Evolutionary conservation across 2,329 filamentous ascomycete genomes (phyloP), one percentile per base, ranked within the genome.

Genomic region (Sarocladiaceae sp.): DNA sequence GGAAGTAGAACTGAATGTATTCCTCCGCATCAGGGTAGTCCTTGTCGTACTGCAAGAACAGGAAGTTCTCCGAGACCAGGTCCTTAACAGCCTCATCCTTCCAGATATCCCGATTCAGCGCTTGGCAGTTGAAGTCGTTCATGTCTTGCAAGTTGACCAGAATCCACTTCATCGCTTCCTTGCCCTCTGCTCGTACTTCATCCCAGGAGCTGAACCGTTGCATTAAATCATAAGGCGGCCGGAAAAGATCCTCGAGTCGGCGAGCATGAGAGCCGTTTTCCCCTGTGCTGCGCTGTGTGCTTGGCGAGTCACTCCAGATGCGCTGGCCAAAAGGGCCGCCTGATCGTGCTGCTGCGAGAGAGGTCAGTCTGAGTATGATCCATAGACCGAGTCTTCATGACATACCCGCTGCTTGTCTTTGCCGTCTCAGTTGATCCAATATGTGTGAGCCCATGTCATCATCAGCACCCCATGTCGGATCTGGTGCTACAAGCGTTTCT

Each of bases 121-220:
- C 78, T 61, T 98, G 93, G 63, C 93, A 98, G 63, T 93, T 86
- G 62, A 98, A 98, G 56, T 95, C 83, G 27, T 86, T 86, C 52
- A 87, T 80, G 59, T 98, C 90, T 64, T 98, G 93, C 13, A 98
- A 82, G 60, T 98, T 97, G 50, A 96, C 88, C 53, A 98, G 66
- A 39, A 98, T 78, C 93, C 93, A 98, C 63, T 95, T 96, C 70
- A 88, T 82, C 21, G 83, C 76, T 35, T 89, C 85, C 60, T 93
- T 95, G 48, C 91, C 93, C 54, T 89, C 74, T 13, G 90, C 79
- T 44, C 93, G 80, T 12, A 88, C 93, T 47, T 83, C 76, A 51
- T 95, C 88, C 82, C 88, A 95, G n/a, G 80, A 69, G 24, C 88
- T 64, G 16, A 33, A 44, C 26, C 79, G 78, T 18, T 80, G 81